Evolutionary conservation across 2,329 filamentous ascomycete genomes (phyloP).

Genomic region (Trichoderma sp.): DNA sequence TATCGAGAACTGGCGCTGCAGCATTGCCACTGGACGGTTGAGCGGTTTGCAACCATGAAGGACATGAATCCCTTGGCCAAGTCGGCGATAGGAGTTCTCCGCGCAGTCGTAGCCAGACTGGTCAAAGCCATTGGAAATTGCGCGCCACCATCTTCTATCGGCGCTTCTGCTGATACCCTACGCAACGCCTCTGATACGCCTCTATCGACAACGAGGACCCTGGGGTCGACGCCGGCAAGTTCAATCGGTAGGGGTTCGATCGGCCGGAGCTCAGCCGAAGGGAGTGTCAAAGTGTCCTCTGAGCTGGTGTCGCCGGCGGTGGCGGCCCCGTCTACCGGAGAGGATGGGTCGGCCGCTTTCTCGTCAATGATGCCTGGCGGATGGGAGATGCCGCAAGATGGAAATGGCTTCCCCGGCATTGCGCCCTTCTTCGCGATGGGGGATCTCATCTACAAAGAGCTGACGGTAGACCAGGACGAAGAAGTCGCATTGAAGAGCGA

Average conservation of each 20-base stretch:
- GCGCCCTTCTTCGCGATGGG: conserved; percentile 59
- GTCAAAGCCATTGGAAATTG: conserved; percentile 48
- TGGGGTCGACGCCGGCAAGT: conserved; percentile 23
- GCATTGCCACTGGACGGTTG: conserved; percentile 61
- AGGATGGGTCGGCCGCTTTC: background rate
- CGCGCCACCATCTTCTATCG: conserved; percentile 25
- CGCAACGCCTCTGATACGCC: conserved; percentile 23
- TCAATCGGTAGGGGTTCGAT: conserved; percentile 19
- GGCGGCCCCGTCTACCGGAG: background rate
- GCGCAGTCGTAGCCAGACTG: conserved; percentile 55
- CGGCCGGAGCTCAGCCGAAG: conserved; percentile 6
- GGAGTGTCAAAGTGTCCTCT: background rate
- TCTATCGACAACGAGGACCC: conserved; percentile 9
- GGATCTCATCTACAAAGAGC: conserved; percentile 59
- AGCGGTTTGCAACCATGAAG: conserved; percentile 59
- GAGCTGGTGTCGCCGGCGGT: background rate
- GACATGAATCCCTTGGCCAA: conserved; percentile 55
- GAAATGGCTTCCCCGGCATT: conserved; percentile 50
- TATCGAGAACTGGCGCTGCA: conserved; percentile 50
- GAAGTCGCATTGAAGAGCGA: conserved; percentile 28
- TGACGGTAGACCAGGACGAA: conserved; percentile 45
- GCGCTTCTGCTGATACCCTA: conserved; percentile 11
- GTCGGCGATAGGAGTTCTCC: conserved; percentile 56
- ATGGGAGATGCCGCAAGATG: conserved; percentile 46
- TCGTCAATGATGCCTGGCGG: conserved; percentile 26